Percentiles rank a stretch among this genome's conserved stretches.
phyloP scores from a whole-genome alignment of 139 green algal species.

The Micractinium conductrix region DNA sequence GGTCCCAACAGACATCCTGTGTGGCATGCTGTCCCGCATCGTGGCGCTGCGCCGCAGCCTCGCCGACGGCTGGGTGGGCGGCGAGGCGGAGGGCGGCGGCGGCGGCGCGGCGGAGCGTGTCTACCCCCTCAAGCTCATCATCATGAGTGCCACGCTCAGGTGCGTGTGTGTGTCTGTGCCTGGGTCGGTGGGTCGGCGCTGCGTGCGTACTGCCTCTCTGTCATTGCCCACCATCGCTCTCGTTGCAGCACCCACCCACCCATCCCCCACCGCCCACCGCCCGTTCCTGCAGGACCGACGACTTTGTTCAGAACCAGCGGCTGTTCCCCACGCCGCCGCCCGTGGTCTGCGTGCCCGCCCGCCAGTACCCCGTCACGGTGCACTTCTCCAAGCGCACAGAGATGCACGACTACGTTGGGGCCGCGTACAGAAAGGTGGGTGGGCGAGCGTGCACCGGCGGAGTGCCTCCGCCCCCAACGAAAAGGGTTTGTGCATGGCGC shows the following conservation, averaged over 20 bases:
- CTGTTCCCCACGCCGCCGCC: constrained; percentile 84
- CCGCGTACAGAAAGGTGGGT: constrained; percentile 79
- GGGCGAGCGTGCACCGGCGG: too few species aligned
- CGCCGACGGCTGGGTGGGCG: constrained; percentile 31
- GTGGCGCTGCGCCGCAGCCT: constrained; percentile 82
- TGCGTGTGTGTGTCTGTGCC: constrained; percentile 15
- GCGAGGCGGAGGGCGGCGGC: not conserved
- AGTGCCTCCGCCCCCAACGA: too few species aligned
- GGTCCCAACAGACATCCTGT: constrained; percentile 91
- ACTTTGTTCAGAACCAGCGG: constrained; percentile 84
- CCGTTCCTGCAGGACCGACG: constrained; percentile 45
- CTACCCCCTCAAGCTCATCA: constrained; percentile 92
- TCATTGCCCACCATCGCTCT: too few species aligned
- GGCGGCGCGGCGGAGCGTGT: constrained; percentile 33
- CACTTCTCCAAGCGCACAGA: constrained; percentile 92
- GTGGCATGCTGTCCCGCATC: constrained; percentile 86
- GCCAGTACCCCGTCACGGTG: constrained; percentile 94
- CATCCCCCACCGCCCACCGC: not conserved
- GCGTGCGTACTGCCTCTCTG: too few species aligned
- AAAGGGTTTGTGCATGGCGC: too few species aligned
- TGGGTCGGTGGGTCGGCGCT: not conserved
- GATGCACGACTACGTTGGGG: constrained; percentile 84
- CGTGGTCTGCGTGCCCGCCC: constrained; percentile 74
- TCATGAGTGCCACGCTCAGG: constrained; percentile 96
- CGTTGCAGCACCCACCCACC: not conserved